phyloP scores from a whole-genome alignment of 768 basidiomycete genomes.

The Chalciporus chontae region DNA sequence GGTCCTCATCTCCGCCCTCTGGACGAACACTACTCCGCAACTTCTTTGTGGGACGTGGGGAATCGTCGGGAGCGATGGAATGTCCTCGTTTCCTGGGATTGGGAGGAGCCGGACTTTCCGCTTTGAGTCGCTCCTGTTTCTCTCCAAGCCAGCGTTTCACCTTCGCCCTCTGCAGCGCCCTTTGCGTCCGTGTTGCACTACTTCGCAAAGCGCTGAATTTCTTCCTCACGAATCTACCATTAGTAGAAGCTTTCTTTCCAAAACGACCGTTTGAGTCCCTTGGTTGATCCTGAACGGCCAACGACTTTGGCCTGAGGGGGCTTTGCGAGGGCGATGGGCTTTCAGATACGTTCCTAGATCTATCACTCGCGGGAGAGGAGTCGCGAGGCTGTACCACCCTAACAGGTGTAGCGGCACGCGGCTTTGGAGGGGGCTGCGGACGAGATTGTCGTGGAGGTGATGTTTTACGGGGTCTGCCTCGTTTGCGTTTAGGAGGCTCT shows the following conservation, averaged over 20 bases:
- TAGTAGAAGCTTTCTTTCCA: constrained; percentile 54
- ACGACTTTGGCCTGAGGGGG: constrained; percentile 37
- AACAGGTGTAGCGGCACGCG: constrained; percentile 7
- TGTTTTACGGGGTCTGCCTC: constrained; percentile 33
- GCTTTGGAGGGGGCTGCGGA: constrained; percentile 10
- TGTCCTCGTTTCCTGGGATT: constrained; percentile 24
- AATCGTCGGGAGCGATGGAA: constrained; percentile 20
- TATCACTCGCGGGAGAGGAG: constrained; percentile 20
- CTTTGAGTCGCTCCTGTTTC: constrained; percentile 18
- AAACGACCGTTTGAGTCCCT: constrained; percentile 64
- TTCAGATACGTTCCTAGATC: constrained; percentile 18
- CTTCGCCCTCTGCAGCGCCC: constrained; percentile 41
- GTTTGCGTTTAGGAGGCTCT: constrained; percentile 31
- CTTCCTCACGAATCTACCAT: constrained; percentile 42
- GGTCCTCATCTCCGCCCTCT: constrained; percentile 26
- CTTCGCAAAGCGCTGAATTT: constrained; percentile 20
- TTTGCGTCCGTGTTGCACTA: constrained; percentile 37
- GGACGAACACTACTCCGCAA: constrained; percentile 16
- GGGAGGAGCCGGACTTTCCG: constrained; percentile 4
- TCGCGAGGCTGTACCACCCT: constrained; percentile 11
- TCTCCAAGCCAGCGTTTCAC: constrained; percentile 36
- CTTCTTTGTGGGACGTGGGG: constrained; percentile 27
- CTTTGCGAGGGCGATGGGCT: constrained; percentile 25
- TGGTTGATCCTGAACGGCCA: constrained; percentile 51
- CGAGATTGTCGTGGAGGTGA: constrained; percentile 15